These are phyloP conservation scores for Sphagnurus paluster DNA, from an alignment of 1,284 basidiomycete species.

Conservation along the genomic window DNA sequence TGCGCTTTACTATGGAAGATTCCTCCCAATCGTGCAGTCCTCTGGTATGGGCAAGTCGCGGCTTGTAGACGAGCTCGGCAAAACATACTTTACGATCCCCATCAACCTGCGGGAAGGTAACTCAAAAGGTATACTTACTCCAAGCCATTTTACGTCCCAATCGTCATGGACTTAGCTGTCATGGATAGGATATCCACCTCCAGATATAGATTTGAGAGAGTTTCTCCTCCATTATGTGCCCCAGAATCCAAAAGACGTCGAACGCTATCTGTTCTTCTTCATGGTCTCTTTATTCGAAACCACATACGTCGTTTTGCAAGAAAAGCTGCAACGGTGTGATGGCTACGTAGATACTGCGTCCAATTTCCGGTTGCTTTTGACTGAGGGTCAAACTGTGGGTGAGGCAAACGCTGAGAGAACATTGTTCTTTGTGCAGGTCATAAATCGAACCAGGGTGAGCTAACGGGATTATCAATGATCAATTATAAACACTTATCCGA, in stretches of 20 bases:
- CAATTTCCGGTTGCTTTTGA: no score
- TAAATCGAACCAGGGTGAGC: no score
- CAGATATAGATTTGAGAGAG: background rate
- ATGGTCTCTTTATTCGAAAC: background rate
- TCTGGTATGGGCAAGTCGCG: constrained; percentile 33
- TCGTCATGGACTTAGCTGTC: no score
- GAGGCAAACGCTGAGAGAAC: no score
- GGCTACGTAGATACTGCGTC: no score
- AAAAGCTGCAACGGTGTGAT: no score
- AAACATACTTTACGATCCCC: constrained; percentile 25
- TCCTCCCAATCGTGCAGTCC: constrained; percentile 24
- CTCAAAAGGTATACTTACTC: constrained; percentile 9
- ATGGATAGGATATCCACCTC: constrained; percentile 17
- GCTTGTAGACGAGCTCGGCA: constrained; percentile 26
- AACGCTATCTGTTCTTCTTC: background rate
- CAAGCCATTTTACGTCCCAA: no score
- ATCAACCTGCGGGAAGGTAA: constrained; percentile 17
- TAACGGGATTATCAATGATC: no score
- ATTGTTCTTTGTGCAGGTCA: no score
- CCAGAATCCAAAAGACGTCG: background rate
- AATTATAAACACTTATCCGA: no score
- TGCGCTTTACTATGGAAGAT: background rate
- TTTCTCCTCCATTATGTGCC: background rate
- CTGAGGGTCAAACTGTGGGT: no score
- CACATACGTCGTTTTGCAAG: no score